phyloP scores from a whole-genome alignment of 768 basidiomycete genomes.

The Phylloporus scabripes region DNA sequence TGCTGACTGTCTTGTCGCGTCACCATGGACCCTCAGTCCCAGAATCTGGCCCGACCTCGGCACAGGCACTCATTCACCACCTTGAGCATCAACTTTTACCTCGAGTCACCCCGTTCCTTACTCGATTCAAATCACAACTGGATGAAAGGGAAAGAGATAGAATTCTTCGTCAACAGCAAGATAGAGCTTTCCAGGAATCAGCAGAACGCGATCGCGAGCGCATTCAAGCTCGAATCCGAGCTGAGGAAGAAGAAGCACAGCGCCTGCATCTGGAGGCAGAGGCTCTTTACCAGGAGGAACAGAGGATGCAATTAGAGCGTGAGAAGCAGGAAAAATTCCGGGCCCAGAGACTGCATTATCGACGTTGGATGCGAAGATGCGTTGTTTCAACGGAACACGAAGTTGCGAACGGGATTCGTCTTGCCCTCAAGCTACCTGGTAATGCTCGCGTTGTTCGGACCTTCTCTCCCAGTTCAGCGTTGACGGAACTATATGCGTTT shows the following conservation, averaged over 20 bases:
- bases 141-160: conserved; percentile 51
- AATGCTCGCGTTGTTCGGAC: conserved; percentile 54
- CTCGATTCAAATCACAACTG: conserved; percentile 49
- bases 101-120: conserved; percentile 72
- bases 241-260: conserved; percentile 36
- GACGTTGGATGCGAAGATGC: conserved; percentile 51
- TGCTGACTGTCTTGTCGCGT: conserved; percentile 78
- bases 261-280: conserved; percentile 29
- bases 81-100: conserved; percentile 71
- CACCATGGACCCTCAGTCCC: conserved; percentile 64
- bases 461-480: conserved; percentile 44
- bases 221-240: conserved; percentile 50
- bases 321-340: conserved; percentile 34
- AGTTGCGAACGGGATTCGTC: conserved; percentile 31
- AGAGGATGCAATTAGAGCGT: conserved; percentile 34
- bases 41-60: conserved; percentile 52
- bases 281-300: conserved; percentile 28
- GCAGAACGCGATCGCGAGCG: conserved; percentile 63
- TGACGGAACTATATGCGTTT: conserved; percentile 67
- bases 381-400: conserved; percentile 35
- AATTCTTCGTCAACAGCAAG: conserved; percentile 71
- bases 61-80: conserved; percentile 57
- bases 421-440: conserved; percentile 52
- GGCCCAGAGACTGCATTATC: conserved; percentile 45
- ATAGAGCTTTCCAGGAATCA: conserved; percentile 66